These are phyloP conservation scores for Candida arabinofermentans DNA, from an alignment of 805 yeast genomes.

Conservation along the genomic window DNA sequence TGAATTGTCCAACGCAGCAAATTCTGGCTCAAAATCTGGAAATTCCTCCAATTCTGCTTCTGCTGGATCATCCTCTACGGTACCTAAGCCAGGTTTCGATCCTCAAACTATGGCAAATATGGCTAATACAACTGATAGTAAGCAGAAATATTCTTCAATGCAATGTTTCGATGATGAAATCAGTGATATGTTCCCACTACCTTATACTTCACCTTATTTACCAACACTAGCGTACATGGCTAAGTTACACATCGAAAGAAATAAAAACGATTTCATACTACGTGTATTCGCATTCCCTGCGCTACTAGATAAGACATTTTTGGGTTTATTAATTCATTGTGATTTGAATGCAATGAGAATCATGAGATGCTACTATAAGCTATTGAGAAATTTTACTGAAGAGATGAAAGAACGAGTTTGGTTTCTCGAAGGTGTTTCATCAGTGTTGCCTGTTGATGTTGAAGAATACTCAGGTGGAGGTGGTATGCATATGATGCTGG, in stretches of 20 bases:
- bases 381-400: constrained; percentile 74
- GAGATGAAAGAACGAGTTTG: constrained; percentile 89
- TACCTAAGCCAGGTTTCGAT: not conserved
- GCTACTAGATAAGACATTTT: constrained; percentile 72
- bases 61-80: constrained; percentile 5
- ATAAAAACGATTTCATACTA: constrained; percentile 80
- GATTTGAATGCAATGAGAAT: constrained; percentile 87
- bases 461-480: constrained; percentile 90
- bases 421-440: constrained; percentile 90
- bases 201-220: constrained; percentile 76
- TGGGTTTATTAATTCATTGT: constrained; percentile 75
- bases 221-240: constrained; percentile 85
- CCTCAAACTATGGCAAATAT: constrained; percentile 11
- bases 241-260: constrained; percentile 74
- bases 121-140: constrained; percentile 5
- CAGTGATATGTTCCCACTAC: constrained; percentile 82
- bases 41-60: constrained; percentile 5
- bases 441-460: constrained; percentile 85
- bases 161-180: constrained; percentile 85
- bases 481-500: constrained; percentile 90
- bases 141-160: constrained; percentile 46
- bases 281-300: constrained; percentile 94
- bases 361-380: constrained; percentile 81
- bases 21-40: constrained; percentile 20
- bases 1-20: constrained; percentile 26